Evolutionary conservation across 805 yeast genomes (phyloP), one percentile per base, ranked within the genome.

Genomic region (Saccharomycopsis malanga): DNA sequence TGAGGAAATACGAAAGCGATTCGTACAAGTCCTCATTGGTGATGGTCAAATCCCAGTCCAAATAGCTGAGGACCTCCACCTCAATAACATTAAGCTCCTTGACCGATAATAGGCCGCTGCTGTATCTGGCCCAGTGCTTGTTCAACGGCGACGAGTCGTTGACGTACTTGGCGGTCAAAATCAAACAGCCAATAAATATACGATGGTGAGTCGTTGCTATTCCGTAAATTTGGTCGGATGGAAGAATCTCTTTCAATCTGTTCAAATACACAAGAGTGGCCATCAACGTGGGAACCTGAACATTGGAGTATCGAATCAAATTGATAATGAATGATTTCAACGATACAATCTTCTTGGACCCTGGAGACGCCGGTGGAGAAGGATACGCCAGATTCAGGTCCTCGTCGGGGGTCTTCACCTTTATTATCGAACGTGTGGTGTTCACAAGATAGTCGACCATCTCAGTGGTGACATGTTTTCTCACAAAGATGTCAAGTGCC

Each of bases 41-140:
- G 38, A 91, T 80, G 36, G 77, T 68, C 43, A 83, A 66, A 61
- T 84, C 82, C 88, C 89, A 84, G 63, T 82, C 74, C 59, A 84
- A 66, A 43, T 83, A 67, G 58, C 71, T 77, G 44, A 83, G 68
- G 50, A 84, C 66, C 63, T 84, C 91, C 60, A 87, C 75, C 64
- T 84, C 94, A 88, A 84, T 84, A 52, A 83, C 68, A 62, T 83
- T 83, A 54, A 84, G 77, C 61, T 84, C 94, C 53, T 78, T 78
- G 46, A 72, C 64, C 40, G 71, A 67, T 64, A 84, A 83, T 36
- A 84, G 68, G 2, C 86, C 87, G 57, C 83, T 88, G 4, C 91
- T 81, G 63, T 81, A 81, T 56, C 73, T 75, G 35, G 87, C 79
- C 94, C 94, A 84, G 62, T 83, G 88, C 54, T 71, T 70, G 64